phyloP scores from a whole-genome alignment of 106 monocot species.

The Dioscorea zingiberensis region DNA sequence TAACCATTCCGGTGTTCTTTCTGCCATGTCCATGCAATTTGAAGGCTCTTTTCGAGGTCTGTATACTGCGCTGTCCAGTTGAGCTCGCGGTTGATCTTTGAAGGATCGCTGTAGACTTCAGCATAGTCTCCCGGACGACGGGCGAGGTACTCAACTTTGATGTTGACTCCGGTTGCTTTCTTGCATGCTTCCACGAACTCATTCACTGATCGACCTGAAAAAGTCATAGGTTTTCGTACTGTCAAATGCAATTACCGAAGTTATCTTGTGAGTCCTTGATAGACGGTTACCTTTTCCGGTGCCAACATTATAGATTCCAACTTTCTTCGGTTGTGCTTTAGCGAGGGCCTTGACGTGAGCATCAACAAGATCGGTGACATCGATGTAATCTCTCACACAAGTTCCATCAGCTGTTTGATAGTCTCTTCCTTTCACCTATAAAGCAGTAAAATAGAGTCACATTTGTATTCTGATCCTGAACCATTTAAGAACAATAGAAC shows the following conservation, averaged over 20 bases:
- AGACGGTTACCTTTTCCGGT: constrained; percentile 11
- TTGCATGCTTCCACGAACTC: constrained; percentile 23
- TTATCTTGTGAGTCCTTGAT: not conserved
- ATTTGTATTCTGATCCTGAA: not conserved
- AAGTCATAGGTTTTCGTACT: not conserved
- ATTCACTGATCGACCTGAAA: constrained; percentile 13
- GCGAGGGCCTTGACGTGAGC: constrained; percentile 13
- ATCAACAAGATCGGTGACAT: constrained; percentile 15
- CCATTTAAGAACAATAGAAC: not conserved
- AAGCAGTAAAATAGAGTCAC: not conserved
- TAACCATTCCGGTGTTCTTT: constrained; percentile 10
- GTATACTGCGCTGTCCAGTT: constrained; percentile 13
- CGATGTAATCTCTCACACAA: constrained; percentile 16
- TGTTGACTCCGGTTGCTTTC: constrained; percentile 15
- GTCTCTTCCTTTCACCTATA: constrained; percentile 14
- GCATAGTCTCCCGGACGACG: constrained; percentile 18
- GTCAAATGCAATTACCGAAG: not conserved
- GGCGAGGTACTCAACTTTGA: constrained; percentile 7
- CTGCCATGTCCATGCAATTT: constrained; percentile 14
- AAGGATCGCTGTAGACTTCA: constrained; percentile 13
- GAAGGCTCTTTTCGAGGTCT: constrained; percentile 13
- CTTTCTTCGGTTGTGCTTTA: constrained; percentile 9
- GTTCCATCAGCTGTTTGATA: constrained; percentile 13
- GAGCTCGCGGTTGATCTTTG: constrained; percentile 11
- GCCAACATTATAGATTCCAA: constrained; percentile 16